phyloP scores from a whole-genome alignment of 2,329 filamentous ascomycete genomes.

The Blastomyces parvus region DNA sequence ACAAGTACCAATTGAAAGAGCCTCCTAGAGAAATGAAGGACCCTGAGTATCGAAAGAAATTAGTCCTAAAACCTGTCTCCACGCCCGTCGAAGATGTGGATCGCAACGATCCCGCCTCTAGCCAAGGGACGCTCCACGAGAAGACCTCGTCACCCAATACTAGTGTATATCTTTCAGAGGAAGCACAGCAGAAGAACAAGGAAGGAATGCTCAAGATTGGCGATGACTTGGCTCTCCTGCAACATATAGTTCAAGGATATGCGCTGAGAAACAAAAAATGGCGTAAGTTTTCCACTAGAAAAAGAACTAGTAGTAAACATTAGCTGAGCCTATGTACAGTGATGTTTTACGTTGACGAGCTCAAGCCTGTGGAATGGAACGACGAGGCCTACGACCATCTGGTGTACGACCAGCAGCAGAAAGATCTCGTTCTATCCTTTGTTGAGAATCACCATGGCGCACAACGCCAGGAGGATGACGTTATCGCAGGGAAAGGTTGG shows the following conservation, averaged over 20 bases:
- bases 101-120: background rate
- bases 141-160: background rate
- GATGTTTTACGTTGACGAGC: constrained; percentile 25
- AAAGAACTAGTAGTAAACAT: background rate
- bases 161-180: constrained; percentile 3
- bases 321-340: background rate
- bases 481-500: constrained; percentile 29
- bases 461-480: constrained; percentile 18
- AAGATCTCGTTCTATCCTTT: constrained; percentile 24
- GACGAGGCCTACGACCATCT: constrained; percentile 39
- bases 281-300: constrained; percentile 26
- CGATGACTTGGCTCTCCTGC: constrained; percentile 34
- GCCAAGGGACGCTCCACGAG: background rate
- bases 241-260: constrained; percentile 37
- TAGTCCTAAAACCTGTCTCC: background rate
- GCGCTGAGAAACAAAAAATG: constrained; percentile 38
- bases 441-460: constrained; percentile 31
- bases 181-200: constrained; percentile 33
- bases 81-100: background rate
- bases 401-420: constrained; percentile 41
- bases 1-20: constrained; percentile 32
- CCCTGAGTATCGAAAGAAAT: background rate
- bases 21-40: background rate
- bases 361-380: constrained; percentile 39
- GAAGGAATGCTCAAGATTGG: constrained; percentile 31